These are phyloP conservation scores for Trametes hirsuta DNA, from an alignment of 1,284 basidiomycete species.

Conservation along the genomic window DNA sequence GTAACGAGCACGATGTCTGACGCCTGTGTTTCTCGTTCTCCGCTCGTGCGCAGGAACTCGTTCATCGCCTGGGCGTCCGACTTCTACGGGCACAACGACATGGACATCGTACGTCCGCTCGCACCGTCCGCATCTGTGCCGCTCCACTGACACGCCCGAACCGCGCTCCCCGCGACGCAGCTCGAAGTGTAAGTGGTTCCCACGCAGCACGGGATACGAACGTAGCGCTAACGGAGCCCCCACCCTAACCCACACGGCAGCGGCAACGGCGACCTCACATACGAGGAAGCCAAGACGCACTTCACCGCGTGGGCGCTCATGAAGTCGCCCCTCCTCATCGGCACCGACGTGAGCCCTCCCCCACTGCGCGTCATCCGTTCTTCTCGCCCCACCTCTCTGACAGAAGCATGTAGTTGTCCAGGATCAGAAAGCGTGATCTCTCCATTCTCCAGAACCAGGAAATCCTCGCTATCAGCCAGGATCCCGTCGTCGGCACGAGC, in stretches of 20 bases:
- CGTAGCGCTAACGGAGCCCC: neutral
- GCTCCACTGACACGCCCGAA: neutral
- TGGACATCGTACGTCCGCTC: conserved; percentile 53
- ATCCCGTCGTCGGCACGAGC: conserved; percentile 60
- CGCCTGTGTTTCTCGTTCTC: neutral
- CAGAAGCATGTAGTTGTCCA: conserved; percentile 46
- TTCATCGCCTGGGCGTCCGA: conserved; percentile 55
- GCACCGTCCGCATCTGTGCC: too few relatives aligned
- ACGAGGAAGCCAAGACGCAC: conserved; percentile 63
- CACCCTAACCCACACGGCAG: conserved; percentile 32
- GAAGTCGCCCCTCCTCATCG: conserved; percentile 59
- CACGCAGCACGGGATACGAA: neutral
- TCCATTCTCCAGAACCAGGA: conserved; percentile 63
- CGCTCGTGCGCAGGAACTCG: conserved; percentile 34
- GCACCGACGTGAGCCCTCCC: conserved; percentile 38
- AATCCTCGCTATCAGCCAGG: conserved; percentile 72
- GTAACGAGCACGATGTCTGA: neutral
- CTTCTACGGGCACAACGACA: conserved; percentile 64
- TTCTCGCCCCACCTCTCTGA: neutral
- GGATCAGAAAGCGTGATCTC: conserved; percentile 50
- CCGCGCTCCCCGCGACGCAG: conserved; percentile 22
- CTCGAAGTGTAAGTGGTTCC: conserved; percentile 49
- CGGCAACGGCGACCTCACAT: conserved; percentile 59
- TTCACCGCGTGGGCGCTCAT: conserved; percentile 70
- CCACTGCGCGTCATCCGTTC: neutral